Conservation (phyloP, 2,329 filamentous ascomycete species). For the Colletotrichum cordylinicola region DNA sequence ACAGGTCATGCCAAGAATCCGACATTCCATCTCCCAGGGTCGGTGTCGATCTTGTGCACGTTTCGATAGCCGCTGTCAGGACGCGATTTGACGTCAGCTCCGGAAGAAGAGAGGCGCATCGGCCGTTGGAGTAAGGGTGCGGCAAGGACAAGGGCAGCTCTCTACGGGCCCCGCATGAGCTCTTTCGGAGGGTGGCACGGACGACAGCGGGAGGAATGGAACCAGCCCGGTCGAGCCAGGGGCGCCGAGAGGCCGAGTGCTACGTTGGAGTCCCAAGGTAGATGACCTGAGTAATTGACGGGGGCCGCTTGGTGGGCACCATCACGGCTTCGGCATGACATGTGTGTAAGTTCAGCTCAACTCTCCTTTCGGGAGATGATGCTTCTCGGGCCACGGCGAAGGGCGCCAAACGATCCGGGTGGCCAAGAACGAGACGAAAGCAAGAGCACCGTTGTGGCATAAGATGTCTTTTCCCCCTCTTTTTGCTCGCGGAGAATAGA, state of each 20-base stretch:
- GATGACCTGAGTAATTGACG: neutral
- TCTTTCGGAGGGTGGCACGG: slow-evolving; percentile 12
- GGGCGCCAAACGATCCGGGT: neutral
- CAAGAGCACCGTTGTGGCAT: neutral
- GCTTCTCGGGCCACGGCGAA: neutral
- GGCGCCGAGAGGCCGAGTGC: slow-evolving; percentile 11
- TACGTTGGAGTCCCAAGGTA: neutral
- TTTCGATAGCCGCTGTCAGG: neutral
- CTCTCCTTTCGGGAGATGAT: neutral
- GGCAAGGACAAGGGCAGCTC: slow-evolving; percentile 14
- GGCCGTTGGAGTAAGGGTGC: neutral
- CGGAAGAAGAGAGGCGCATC: neutral
- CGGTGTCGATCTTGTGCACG: neutral
- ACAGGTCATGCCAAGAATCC: neutral
- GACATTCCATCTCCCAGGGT: neutral
- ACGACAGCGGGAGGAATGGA: slow-evolving; percentile 8
- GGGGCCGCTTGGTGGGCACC: neutral
- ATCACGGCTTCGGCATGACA: neutral
- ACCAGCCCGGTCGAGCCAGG: slow-evolving; percentile 9
- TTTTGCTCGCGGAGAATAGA: neutral
- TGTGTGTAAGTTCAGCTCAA: neutral
- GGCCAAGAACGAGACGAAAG: neutral
- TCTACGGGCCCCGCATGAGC: slow-evolving; percentile 18
- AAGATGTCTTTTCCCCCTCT: neutral
- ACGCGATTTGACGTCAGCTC: neutral